Base-by-base conservation (phyloP, 331 rosid species). In the Prunus yedoensis region DNA sequence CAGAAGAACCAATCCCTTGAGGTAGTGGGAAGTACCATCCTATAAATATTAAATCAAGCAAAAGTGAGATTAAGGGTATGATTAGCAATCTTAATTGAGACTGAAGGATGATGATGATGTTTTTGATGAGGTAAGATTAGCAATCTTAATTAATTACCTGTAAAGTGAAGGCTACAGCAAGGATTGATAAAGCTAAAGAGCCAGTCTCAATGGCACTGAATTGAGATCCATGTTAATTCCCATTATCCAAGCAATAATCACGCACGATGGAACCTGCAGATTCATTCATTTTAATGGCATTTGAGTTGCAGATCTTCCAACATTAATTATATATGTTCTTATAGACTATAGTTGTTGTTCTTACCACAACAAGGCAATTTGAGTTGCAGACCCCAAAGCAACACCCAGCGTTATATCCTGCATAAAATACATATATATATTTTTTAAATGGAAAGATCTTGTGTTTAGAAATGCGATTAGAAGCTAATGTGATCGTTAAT, bases 1-100 rank as follows among this genome's bases (percentile, higher is more conserved):
- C 41, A 94, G 80, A 71, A 94, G 97, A 86, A 92, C 56, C 69
- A 92, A 60, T 23, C 99, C 99, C 83, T 94, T 94, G 78, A 94
- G 73, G 89, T 94, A 94, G 87, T 90, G 92, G 76, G 96, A 94
- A 66, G 93, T 89, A 14, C 99, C 99, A 84, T 92, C 99, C 97
- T 94, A 52, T 68, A 74, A 62, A 78, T 3, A 46, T 13, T 20
- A 61, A 46, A 67, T 8, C 61, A 20, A n/a, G 17, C 17, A 56
- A 9, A 12, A 10, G 52, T 38, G 52, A 65, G 70, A 65, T 35
- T 8, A 11, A 65, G 8, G 25, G 68, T 16, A 38, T 38, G 43
- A 38, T 38, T 13, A 46, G 8, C 13, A 45, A 4, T 51, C 1
- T 45, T 56, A 71, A 66, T 64, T 43, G 43, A 38, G 43, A 38